phyloP scores from a whole-genome alignment of 2,329 filamentous ascomycete genomes.

The Pyricularia sp. region DNA sequence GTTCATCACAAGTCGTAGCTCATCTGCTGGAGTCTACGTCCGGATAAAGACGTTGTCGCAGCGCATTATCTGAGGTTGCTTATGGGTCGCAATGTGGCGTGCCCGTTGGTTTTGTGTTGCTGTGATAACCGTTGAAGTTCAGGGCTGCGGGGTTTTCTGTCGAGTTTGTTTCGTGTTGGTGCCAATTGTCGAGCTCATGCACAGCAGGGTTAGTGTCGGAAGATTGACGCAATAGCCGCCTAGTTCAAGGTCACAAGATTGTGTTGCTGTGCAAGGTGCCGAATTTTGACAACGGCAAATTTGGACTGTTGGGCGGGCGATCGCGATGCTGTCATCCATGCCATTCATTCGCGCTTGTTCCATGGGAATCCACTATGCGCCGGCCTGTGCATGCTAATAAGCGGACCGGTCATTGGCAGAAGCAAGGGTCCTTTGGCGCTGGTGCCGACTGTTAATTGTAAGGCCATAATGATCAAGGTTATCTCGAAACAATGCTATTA shows the following conservation, averaged over 20 bases:
- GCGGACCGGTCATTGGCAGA: not conserved
- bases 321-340: not conserved
- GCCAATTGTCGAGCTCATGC: no score
- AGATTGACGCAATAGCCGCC: no score
- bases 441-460: not conserved
- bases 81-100: not conserved
- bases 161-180: no score
- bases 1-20: constrained; percentile 19
- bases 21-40: not conserved
- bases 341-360: not conserved
- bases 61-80: not conserved
- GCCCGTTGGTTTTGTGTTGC: not conserved
- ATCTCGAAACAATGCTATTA: not conserved
- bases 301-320: not conserved
- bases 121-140: not conserved
- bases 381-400: not conserved
- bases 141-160: not conserved
- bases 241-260: not conserved
- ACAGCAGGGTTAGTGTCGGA: not conserved
- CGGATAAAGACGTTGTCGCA: not conserved
- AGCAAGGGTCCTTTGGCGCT: not conserved
- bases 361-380: not conserved
- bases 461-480: not conserved
- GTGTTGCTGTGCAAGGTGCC: not conserved
- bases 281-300: not conserved